Evolutionary conservation across 2,329 filamentous ascomycete species (phyloP), one percentile per base, ranked within the genome.

Genomic region (Aspergillus unguis): DNA sequence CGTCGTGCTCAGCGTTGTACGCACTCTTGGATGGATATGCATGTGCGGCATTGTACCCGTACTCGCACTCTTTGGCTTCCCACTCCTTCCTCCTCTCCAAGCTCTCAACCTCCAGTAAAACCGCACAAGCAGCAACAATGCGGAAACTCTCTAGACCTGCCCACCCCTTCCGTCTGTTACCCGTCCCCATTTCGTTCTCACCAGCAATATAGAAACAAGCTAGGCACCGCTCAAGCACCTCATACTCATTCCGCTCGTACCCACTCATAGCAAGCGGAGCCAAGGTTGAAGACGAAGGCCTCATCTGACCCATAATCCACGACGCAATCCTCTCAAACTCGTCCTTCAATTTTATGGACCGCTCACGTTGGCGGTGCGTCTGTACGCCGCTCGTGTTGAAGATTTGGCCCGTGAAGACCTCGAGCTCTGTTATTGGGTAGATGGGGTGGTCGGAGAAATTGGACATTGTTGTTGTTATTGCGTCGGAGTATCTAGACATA

Each of bases 341-440:
- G 7, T 76, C 74, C 38, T 73, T 76, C 60, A 80, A 69, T 11
- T 62, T 69, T 1, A 62, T 63, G 2, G 75, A 77, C 4, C 63
- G 57, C 25, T 78, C 75, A n/a, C 68, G 70, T 50, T 77, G 72
- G 3, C 65, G 60, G 38, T 63, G 66, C 23, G 60, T 73, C 40
- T 68, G 69, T 2, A 64, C 62, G 10, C 72, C 75, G 7, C 72
- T 72, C 53, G 76, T 77, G 47, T 79, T 80, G 25, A 84, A 72
- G 56, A 85, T 82, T 47, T 74, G 79, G 28, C 82, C 82, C 29
- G 78, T 75, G 62, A 85, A 83, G 41, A 80, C 80, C 65, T 83
- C 80, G 5, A 75, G 67, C 61, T 82, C 80, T 8, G 69, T 75
- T 9, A 82, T 70, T 4, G 70, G 70, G 4, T 71, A 65, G 37